Base-by-base conservation (phyloP, 2,329 filamentous ascomycete species). In the Aspergillus sp. region DNA sequence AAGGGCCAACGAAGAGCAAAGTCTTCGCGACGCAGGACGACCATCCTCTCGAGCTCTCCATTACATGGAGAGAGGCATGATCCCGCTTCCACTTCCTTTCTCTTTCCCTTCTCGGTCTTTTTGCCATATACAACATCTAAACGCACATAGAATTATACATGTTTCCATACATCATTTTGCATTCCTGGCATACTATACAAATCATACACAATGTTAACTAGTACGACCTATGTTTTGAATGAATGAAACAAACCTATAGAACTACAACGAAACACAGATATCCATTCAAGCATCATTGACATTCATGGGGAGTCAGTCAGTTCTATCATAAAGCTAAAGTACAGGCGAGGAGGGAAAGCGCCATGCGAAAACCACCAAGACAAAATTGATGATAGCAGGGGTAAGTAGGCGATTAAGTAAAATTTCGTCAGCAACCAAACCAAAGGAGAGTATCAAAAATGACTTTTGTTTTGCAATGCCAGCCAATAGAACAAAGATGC, bases 1-100 rank as follows among this genome's bases (percentile, higher is more conserved):
- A 75, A 58, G 74, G 75, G 3, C 65, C 62, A 11, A 68, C 68
- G 5, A 71, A 77, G 52, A 77, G 75, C 60, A 65, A 66, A 39
- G 60, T 78, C 36, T 78, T 70, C 53, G 68, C 69, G 36, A 71
- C 74, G 1, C 56, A 68, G 32, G 71, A 57, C 19, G 67, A 68
- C 2, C 75, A 77, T 59, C 68, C 67, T 1, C 67, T 78, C 54
- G 68, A 75, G 42, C 54, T 78, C 23, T 66, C 69, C 36, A 73
- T 78, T 36, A 65, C 58, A 2, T 78, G 75, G 75, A 68, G 66
- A 32, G 62, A 62, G 11, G 59, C 62, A 19, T 60, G 8, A 61
- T 39, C 53, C 23, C 23, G 23, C 8, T 25, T 54, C 6, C 23
- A 36, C 5, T 25, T 54, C 6, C 3, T 38, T 32, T 3, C 48